Evolutionary conservation across 768 basidiomycete genomes (phyloP).

Genomic region (Imleria badia): DNA sequence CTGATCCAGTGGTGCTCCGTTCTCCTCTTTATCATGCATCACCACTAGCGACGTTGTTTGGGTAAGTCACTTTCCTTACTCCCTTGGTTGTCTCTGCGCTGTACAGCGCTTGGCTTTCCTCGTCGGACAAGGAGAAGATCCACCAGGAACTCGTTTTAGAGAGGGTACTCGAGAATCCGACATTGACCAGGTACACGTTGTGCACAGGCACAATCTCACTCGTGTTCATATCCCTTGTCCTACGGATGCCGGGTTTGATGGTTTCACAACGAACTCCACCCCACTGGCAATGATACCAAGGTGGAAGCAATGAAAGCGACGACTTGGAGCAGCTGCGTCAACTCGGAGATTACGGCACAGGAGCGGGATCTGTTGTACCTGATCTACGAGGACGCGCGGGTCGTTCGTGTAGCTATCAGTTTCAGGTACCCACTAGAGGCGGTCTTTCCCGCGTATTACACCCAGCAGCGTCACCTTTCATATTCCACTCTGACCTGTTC

Average conservation of each 20-base stretch:
- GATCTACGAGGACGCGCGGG: slow-evolving; percentile 15
- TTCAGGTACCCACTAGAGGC: too few relatives aligned
- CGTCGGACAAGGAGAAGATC: slow-evolving; percentile 29
- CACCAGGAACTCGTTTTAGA: slow-evolving; percentile 15
- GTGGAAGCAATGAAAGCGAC: slow-evolving; percentile 19
- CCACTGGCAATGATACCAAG: slow-evolving; percentile 23
- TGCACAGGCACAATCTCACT: slow-evolving; percentile 16
- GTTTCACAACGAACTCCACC: slow-evolving; percentile 15
- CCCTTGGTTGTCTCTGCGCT: slow-evolving; percentile 28
- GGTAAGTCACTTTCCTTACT: slow-evolving; percentile 31
- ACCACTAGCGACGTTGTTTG: slow-evolving; percentile 28
- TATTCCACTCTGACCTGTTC: too few relatives aligned
- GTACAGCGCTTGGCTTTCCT: slow-evolving; percentile 23
- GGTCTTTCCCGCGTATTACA: too few relatives aligned
- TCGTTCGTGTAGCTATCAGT: not conserved
- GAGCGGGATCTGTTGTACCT: slow-evolving; percentile 8
- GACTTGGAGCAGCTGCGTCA: not conserved
- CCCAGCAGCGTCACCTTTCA: too few relatives aligned
- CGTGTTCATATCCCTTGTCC: slow-evolving; percentile 15
- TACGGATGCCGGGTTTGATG: too few relatives aligned
- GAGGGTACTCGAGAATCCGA: slow-evolving; percentile 10
- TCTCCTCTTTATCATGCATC: slow-evolving; percentile 19
- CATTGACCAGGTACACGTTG: slow-evolving; percentile 13
- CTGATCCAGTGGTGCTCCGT: slow-evolving; percentile 24
- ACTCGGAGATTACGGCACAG: slow-evolving; percentile 1